phyloP scores from a whole-genome alignment of 2,329 filamentous ascomycete genomes.

The Colletotrichum sidae region DNA sequence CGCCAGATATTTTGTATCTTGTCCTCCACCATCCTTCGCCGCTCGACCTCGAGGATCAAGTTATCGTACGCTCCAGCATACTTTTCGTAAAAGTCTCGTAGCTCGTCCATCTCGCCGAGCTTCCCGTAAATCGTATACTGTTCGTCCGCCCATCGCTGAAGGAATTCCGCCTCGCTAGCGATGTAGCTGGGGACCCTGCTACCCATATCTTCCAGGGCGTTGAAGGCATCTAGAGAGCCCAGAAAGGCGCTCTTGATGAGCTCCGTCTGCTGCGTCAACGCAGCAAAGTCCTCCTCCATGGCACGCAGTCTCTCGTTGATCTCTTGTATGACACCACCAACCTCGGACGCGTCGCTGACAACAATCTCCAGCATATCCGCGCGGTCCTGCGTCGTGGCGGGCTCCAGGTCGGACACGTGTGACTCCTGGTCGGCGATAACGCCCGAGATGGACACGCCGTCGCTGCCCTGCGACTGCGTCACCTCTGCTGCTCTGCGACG shows the following conservation, averaged over 20 bases:
- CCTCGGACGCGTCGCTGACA: slow-evolving; percentile 74
- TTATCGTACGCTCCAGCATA: slow-evolving; percentile 88
- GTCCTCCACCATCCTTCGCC: slow-evolving; percentile 78
- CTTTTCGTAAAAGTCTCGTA: slow-evolving; percentile 86
- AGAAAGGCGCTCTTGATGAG: slow-evolving; percentile 66
- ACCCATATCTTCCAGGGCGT: slow-evolving; percentile 75
- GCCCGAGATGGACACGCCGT: slow-evolving; percentile 72
- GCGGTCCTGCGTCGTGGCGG: slow-evolving; percentile 80
- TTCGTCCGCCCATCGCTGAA: slow-evolving; percentile 78
- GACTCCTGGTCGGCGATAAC: slow-evolving; percentile 71
- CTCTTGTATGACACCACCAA: slow-evolving; percentile 74
- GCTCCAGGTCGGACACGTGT: slow-evolving; percentile 67
- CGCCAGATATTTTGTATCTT: slow-evolving; percentile 80
- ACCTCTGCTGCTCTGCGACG: slow-evolving; percentile 76
- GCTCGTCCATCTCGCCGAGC: slow-evolving; percentile 80
- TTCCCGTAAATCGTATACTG: slow-evolving; percentile 75
- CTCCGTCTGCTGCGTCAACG: slow-evolving; percentile 72
- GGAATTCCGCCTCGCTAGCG: slow-evolving; percentile 72
- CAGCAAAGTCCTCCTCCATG: slow-evolving; percentile 79
- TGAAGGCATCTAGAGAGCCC: slow-evolving; percentile 72
- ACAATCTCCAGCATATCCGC: slow-evolving; percentile 87
- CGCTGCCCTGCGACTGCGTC: slow-evolving; percentile 58
- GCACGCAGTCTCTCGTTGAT: slow-evolving; percentile 80
- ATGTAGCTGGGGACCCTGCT: slow-evolving; percentile 74
- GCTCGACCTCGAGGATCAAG: slow-evolving; percentile 84